phyloP scores from a whole-genome alignment of 1,284 basidiomycete species.

The Caloboletus firmus region DNA sequence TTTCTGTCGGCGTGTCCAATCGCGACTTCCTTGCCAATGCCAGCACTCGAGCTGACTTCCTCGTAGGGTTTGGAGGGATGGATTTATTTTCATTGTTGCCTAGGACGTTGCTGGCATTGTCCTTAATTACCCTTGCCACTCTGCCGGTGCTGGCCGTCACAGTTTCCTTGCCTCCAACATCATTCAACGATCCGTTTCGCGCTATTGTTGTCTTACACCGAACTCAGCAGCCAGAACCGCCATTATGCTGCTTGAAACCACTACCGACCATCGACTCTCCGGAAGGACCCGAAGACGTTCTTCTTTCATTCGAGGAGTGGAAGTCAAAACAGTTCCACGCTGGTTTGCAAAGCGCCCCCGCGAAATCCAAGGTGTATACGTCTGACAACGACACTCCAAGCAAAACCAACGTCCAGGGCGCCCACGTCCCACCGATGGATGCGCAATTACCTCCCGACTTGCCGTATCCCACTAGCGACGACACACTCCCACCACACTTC shows the following conservation, averaged over 20 bases:
- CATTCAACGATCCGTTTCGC: conserved; percentile 60
- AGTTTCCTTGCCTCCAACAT: conserved; percentile 43
- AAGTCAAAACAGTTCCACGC: conserved; percentile 60
- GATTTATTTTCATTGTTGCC: conserved; percentile 10
- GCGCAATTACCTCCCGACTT: conserved; percentile 4
- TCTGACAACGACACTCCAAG: conserved; percentile 27
- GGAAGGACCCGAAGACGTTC: conserved; percentile 54
- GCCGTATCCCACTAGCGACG: conserved; percentile 11
- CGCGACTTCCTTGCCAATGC: conserved; percentile 12
- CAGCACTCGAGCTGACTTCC: neutral
- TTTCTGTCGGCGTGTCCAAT: conserved; percentile 4
- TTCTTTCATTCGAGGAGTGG: conserved; percentile 91
- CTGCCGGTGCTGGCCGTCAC: conserved; percentile 30
- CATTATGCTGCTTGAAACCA: conserved; percentile 67
- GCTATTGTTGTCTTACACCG: conserved; percentile 50
- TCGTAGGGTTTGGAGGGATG: conserved; percentile 19
- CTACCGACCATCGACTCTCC: conserved; percentile 47
- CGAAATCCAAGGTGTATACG: conserved; percentile 36
- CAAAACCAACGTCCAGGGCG: conserved; percentile 4
- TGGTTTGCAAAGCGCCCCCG: conserved; percentile 12
- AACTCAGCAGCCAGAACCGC: conserved; percentile 45
- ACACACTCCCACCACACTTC: conserved; percentile 54
- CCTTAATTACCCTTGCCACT: conserved; percentile 38
- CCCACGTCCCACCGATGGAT: conserved; percentile 10
- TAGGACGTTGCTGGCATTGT: conserved; percentile 25